Evolutionary conservation across 2,329 filamentous ascomycete genomes (phyloP), one percentile per base, ranked within the genome.

Genomic region (Aspergillus caelatus): DNA sequence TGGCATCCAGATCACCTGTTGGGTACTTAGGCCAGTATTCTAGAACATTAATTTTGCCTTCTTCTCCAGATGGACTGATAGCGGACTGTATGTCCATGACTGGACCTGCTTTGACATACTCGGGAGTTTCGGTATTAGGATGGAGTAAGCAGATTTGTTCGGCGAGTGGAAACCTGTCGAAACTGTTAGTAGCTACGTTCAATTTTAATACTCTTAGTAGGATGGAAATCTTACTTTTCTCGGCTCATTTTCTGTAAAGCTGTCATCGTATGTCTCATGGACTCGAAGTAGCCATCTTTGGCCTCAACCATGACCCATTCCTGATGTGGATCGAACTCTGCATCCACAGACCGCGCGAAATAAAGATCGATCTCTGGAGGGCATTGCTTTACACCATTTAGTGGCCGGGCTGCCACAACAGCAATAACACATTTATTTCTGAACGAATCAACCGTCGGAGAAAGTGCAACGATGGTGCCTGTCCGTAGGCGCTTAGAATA

Each of bases 221-320:
- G 23, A 4, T 23, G 1, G 9, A 9, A 11, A 34, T 63, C 74
- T 67, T 67, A 81, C 77, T 78, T 77, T 77, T 91, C 88, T 65
- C 75, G 74, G 62, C 78, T 83, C 78, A 85, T 74, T 78, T 88
- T 82, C 79, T 97, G 92, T 1, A 97, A 78, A 0, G 91, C 89
- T 16, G 86, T 80, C 73, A 97, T 82, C 0, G 89, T 89, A 73
- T 96, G 88, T 0, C 91, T 85, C 43, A 87, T 84, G 0, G 91
- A 87, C 75, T 97, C 94, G 66, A 88, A 97, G 73, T 93, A 96
- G 0, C 91, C 89, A 0, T 78, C 77, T 3, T 89, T 85, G 1
- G 90, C 85, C 72, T 97, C 92, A 0, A 97, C 79, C 91, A 97
- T 96, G 12, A 94, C 77, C 75, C 89, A 89, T 69, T 91, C 88